A percentile compares a stretch with the other conserved stretches of the same genome.
These are phyloP conservation scores for Daldinia decipiens DNA, from an alignment of 495 filamentous ascomycete species.

Conservation along the genomic window DNA sequence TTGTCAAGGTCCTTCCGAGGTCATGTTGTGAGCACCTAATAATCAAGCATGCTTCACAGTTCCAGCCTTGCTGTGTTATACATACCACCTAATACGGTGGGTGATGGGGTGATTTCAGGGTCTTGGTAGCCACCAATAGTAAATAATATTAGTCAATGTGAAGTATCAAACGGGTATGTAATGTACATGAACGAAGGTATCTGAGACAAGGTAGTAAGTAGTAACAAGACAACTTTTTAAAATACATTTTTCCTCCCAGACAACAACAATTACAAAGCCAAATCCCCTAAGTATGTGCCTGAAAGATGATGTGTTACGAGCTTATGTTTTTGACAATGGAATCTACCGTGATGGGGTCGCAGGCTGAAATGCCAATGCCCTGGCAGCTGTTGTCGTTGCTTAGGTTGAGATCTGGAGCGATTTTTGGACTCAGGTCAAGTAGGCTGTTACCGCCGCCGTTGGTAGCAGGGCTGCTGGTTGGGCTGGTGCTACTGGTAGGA, in stretches of 20 bases:
- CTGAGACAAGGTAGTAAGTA: background rate
- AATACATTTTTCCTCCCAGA: conserved; percentile 2
- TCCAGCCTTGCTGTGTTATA: background rate
- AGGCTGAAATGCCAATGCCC: conserved; percentile 45
- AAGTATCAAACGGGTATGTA: background rate
- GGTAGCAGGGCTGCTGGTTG: conserved; percentile 12
- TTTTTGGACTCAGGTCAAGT: conserved; percentile 16
- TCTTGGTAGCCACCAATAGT: background rate
- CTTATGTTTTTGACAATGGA: conserved; percentile 18
- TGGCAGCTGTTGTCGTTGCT: conserved; percentile 32
- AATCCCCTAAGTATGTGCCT: background rate
- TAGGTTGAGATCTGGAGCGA: conserved; percentile 26
- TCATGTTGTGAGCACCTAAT: background rate
- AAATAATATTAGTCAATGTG: background rate
- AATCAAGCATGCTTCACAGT: background rate
- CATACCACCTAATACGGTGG: background rate
- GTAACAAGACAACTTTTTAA: background rate
- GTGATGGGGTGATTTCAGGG: background rate
- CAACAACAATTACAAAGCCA: background rate
- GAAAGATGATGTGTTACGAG: background rate
- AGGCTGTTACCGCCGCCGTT: conserved; percentile 11
- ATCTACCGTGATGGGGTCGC: conserved; percentile 46
- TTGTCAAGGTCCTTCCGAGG: background rate
- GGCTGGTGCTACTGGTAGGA: background rate
- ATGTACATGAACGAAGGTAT: background rate